phyloP scores from a whole-genome alignment of 805 yeast genomes.

The Kuraishia floccosa region DNA sequence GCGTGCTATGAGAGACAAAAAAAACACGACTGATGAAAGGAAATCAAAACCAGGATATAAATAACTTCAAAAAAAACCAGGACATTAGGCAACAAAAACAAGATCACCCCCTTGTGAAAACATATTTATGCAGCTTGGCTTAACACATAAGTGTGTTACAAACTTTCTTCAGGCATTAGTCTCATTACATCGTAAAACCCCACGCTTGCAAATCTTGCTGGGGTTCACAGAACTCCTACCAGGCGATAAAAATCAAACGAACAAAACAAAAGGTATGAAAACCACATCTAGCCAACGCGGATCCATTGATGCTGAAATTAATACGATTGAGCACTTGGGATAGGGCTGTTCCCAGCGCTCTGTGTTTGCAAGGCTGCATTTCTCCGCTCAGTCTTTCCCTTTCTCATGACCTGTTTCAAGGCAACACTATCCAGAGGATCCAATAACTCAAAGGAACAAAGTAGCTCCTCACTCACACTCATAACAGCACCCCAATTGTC shows the following conservation, averaged over 20 bases:
- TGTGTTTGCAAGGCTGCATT: no score
- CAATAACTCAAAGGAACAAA: slow-evolving; percentile 85
- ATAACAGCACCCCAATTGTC: slow-evolving; percentile 98
- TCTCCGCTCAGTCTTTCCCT: slow-evolving; percentile 82
- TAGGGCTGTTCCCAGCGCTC: slow-evolving; percentile 1
- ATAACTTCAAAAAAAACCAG: slow-evolving; percentile 1
- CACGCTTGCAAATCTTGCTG: no score
- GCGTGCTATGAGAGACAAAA: not conserved
- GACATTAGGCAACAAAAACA: not conserved
- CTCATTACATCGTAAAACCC: no score
- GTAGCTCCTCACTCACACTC: slow-evolving; percentile 87
- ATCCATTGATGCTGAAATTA: slow-evolving; percentile 1
- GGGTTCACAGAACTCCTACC: no score
- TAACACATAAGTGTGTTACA: no score
- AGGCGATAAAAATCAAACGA: no score
- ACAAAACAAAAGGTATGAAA: no score
- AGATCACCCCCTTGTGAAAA: slow-evolving; percentile 1
- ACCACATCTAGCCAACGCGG: no score
- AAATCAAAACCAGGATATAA: slow-evolving; percentile 1
- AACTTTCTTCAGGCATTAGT: no score
- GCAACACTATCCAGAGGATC: slow-evolving; percentile 94
- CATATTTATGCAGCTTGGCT: no score
- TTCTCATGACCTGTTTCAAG: slow-evolving; percentile 87
- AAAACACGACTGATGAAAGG: slow-evolving; percentile 1
- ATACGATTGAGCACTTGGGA: slow-evolving; percentile 1